Base-by-base conservation (phyloP, 352 stramenopile species). In the Thalassiosira livingstoniorum region DNA sequence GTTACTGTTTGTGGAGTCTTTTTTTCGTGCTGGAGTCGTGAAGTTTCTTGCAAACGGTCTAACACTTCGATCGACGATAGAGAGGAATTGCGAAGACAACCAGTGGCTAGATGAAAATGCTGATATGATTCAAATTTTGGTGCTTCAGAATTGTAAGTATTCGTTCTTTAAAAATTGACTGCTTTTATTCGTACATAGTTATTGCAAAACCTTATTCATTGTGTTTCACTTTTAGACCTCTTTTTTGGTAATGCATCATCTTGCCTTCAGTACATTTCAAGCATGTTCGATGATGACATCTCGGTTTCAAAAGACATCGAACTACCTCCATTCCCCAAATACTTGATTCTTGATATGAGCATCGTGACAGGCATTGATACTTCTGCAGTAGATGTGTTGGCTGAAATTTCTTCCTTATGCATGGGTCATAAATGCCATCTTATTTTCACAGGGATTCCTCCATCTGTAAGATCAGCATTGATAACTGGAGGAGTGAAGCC, bases 241-340 rank as follows among this genome's bases (percentile, higher is more conserved):
- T 93, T 91, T 63, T 93, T 93, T 82, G 89, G 89, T 4, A 93
- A 93, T 82, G 84, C 86, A 18, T 86, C 62, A 2, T 89, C 86
- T 0, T 82, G 87, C 34, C 78, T 87, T 0, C 85, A 78, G 42
- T 92, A 93, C 35, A 85, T 92, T 32, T 60, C 60, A 32, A 81
- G 34, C 1, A 90, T 92, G 75, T 93, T 93, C 71, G 78, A 93
- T 31, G 68, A 85, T 15, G 67, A 83, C 10, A 60, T 77, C n/a
- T 7, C 18, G 29, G 21, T 66, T 68, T 73, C 43, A 53, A 0
- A 27, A 67, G 37, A 54, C 54, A 10, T 51, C 55, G 71, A 66
- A 25, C 31, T 85, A 23, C 75, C 81, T 34, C 74, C 83, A 27
- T 81, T 87, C 29, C 87, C 89, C 13, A 89, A 87, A 65, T 86